A percentile compares a stretch with the other conserved stretches of the same genome.
phyloP scores from a whole-genome alignment of 176 grass and related monocot genomes.

The Thinopyrum elongatum region DNA sequence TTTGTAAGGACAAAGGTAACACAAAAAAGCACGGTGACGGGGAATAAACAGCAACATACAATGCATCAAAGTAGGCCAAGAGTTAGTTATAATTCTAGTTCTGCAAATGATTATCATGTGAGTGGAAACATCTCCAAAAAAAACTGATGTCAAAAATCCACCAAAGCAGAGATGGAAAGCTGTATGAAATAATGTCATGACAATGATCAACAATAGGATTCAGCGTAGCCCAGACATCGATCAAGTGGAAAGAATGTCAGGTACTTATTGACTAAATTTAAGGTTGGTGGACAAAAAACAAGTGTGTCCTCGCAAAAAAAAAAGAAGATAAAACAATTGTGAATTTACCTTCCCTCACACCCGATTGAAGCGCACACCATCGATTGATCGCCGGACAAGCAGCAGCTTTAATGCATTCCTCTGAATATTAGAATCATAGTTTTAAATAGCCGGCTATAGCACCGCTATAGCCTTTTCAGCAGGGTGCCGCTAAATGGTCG shows the following conservation, averaged over 20 bases:
- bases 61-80: too few relatives aligned
- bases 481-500: too few relatives aligned
- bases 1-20: background rate
- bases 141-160: background rate
- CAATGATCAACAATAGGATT: background rate
- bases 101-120: background rate
- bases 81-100: background rate
- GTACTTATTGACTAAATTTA: background rate
- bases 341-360: background rate
- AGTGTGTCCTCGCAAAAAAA: too few relatives aligned
- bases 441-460: too few relatives aligned
- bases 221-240: background rate
- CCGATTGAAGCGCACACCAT: background rate
- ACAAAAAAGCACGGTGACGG: too few relatives aligned
- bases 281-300: background rate
- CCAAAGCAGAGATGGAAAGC: background rate
- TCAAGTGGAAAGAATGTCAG: background rate
- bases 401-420: conserved; percentile 11
- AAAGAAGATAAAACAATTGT: background rate
- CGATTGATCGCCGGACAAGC: background rate
- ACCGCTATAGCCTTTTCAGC: too few relatives aligned
- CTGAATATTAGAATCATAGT: background rate
- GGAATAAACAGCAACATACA: too few relatives aligned
- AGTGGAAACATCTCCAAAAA: background rate
- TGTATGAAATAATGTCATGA: background rate